Evolutionary conservation across 257 asterid species (phyloP).

Genomic region (Solanum megistacrolobum): DNA sequence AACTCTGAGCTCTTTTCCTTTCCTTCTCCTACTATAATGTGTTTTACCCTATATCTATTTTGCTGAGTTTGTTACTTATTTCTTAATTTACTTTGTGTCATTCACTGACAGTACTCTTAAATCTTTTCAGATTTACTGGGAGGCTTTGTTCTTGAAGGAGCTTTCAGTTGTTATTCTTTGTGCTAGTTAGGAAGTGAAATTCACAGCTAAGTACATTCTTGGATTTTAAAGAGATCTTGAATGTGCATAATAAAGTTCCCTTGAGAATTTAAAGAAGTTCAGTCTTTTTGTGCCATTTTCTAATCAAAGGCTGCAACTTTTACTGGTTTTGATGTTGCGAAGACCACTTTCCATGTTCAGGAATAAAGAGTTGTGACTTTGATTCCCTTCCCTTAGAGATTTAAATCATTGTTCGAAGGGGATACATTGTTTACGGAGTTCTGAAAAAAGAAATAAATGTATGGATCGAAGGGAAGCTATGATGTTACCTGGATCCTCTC

Average conservation of each 20-base stretch:
- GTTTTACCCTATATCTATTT: neutral
- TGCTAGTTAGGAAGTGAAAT: neutral
- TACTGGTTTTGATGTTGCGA: neutral
- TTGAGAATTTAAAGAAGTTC: neutral
- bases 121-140: neutral
- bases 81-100: neutral
- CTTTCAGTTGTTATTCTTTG: neutral
- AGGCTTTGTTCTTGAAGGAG: neutral
- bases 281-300: neutral
- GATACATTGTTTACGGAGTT: neutral
- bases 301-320: neutral
- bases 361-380: neutral
- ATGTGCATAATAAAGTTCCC: neutral
- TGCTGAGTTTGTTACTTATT: neutral
- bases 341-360: neutral
- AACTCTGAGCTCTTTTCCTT: neutral
- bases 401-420: neutral
- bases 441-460: conserved; percentile 9
- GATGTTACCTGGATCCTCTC: conserved; percentile 25
- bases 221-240: neutral
- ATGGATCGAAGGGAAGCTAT: conserved; percentile 49
- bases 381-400: neutral
- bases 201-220: neutral
- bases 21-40: neutral
- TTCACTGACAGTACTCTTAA: neutral